Evolutionary conservation across 257 asterid genomes (phyloP), one percentile per base, ranked within the genome.

Genomic region (Salvia miltiorrhiza): DNA sequence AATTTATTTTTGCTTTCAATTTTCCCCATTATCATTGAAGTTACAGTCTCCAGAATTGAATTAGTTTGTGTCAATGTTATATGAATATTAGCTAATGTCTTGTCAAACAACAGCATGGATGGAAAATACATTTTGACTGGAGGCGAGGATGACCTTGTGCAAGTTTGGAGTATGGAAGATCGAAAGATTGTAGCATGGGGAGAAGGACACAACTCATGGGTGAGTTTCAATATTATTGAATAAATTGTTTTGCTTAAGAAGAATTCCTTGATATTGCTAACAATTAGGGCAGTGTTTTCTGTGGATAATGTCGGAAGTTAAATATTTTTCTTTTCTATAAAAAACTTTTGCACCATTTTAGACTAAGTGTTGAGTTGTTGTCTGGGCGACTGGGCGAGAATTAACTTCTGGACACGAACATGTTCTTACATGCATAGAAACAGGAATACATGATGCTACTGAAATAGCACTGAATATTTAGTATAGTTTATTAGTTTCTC

Each of bases 161-260:
- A 94, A 80, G 99, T 94, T 73, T 94, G 99, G 99, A 91, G 99
- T 69, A 87, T 94, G 97, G 99, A 89, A 55, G 97, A 91, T 49
- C 87, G 97, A 16, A 94, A 90, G 73, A 80, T 94, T 85, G 97
- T 94, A 35, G 99, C 99, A 17, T 94, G 97, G 97, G 99, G 99
- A 5, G 99, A 91, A 87, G 99, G 99, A 53, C 99, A 94, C 77
- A 91, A 82, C 76, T 94, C 99, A 50, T 94, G 99, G 99, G 99
- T 91, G 78, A 87, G 97, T 79, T 76, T 49, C 67, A 43, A n/a
- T 35, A 13, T 65, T 26, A 8, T 45, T 37, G n/a, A 21, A 41
- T 53, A 61, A 5, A 50, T 69, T 11, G 32, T 71, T 67, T 50
- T 50, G 45, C 52, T 58, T 13, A 13, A 20, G 2, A 4, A 60